A percentile compares a stretch with the other conserved stretches of the same genome.
These are phyloP conservation scores for Calendula officinalis DNA, from an alignment of 129 eudicot species.

Conservation along the genomic window DNA sequence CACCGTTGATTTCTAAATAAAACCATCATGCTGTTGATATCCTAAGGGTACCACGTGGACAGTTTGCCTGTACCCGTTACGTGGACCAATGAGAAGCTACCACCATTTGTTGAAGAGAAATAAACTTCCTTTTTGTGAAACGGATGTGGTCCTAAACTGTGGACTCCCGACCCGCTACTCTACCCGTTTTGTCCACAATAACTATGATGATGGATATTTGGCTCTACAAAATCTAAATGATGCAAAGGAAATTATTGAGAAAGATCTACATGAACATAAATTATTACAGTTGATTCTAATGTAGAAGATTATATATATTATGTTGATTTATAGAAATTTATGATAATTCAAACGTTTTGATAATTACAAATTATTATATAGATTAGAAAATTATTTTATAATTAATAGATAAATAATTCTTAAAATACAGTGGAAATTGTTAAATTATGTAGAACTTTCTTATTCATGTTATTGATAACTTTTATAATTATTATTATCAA, in stretches of 20 bases:
- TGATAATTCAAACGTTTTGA: too few relatives aligned
- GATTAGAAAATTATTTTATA: too few relatives aligned
- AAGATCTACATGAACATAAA: not conserved
- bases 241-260: not conserved
- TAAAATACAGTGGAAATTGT: too few relatives aligned
- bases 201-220: not conserved
- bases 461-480: too few relatives aligned
- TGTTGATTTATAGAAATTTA: too few relatives aligned
- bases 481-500: too few relatives aligned
- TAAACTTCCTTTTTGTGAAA: constrained; percentile 49
- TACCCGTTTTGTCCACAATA: constrained; percentile 10
- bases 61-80: constrained; percentile 12
- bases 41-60: constrained; percentile 49
- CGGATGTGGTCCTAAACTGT: constrained; percentile 57
- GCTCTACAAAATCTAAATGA: not conserved
- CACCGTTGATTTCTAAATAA: constrained; percentile 40
- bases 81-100: constrained; percentile 54
- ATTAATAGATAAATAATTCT: too few relatives aligned
- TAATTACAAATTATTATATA: too few relatives aligned
- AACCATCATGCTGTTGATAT: constrained; percentile 8
- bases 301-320: too few relatives aligned
- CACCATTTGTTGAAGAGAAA: constrained; percentile 27
- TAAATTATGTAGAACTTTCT: too few relatives aligned
- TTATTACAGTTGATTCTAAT: too few relatives aligned
- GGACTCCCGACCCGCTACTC: constrained; percentile 34